Percentiles rank a stretch among this genome's conserved stretches.
These are phyloP conservation scores for Kokia cookei DNA, from an alignment of 441 rosid species.

Conservation along the genomic window DNA sequence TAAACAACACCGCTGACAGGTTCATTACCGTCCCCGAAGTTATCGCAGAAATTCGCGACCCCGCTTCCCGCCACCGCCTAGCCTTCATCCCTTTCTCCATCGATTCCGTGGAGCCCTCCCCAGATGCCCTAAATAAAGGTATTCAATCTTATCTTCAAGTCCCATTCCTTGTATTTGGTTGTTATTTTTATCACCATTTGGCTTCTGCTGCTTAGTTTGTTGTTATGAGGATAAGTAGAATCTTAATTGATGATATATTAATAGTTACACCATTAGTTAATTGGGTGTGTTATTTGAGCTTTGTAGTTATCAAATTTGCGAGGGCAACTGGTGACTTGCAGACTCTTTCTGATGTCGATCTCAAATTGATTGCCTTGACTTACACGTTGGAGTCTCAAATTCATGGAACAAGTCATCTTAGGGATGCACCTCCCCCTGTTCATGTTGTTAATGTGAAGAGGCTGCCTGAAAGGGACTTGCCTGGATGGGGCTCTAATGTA, in stretches of 20 bases:
- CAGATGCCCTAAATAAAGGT: slow-evolving; percentile 79
- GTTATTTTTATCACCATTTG: not conserved
- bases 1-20: slow-evolving; percentile 53
- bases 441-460: slow-evolving; percentile 68
- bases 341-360: slow-evolving; percentile 84
- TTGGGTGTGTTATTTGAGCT: not conserved
- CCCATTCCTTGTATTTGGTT: not conserved
- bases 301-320: slow-evolving; percentile 71
- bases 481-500: slow-evolving; percentile 97
- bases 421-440: slow-evolving; percentile 75
- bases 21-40: slow-evolving; percentile 84
- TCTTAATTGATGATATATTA: not conserved
- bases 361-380: slow-evolving; percentile 73
- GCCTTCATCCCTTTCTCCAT: slow-evolving; percentile 55
- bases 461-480: slow-evolving; percentile 79
- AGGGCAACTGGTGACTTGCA: slow-evolving; percentile 88
- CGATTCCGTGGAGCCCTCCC: slow-evolving; percentile 81
- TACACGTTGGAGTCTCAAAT: slow-evolving; percentile 77
- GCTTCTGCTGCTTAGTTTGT: not conserved
- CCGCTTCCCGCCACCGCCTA: slow-evolving; percentile 77
- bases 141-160: not conserved
- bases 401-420: slow-evolving; percentile 67
- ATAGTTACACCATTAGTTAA: not conserved
- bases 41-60: slow-evolving; percentile 75
- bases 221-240: not conserved